Evolutionary conservation across 2,329 filamentous ascomycete species (phyloP).

Genomic region (Macrophomina pseudophaseolina): DNA sequence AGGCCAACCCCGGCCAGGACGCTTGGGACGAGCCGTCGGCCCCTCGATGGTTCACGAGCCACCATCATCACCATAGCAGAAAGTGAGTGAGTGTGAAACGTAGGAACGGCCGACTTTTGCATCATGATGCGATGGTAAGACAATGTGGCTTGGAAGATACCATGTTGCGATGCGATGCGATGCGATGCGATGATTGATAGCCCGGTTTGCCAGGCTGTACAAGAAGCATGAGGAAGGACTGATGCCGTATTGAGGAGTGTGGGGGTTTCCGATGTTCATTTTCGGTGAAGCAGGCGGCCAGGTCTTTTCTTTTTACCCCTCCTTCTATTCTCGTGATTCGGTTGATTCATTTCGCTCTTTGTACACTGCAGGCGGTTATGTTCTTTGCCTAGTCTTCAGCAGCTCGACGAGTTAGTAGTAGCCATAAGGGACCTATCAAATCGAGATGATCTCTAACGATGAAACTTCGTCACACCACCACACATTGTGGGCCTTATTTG

Average conservation of each 20-base stretch:
- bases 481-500: too few relatives aligned
- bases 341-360: too few relatives aligned
- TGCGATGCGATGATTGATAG: too few relatives aligned
- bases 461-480: too few relatives aligned
- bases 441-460: too few relatives aligned
- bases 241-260: too few relatives aligned
- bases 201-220: too few relatives aligned
- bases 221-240: too few relatives aligned
- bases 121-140: not conserved
- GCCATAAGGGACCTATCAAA: too few relatives aligned
- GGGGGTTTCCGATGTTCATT: too few relatives aligned
- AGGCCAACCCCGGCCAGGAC: conserved; percentile 45
- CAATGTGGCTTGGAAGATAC: not conserved
- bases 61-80: not conserved
- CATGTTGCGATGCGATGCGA: not conserved
- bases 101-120: not conserved
- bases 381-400: not conserved
- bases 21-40: conserved; percentile 27
- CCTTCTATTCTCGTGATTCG: not conserved
- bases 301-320: not conserved
- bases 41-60: not conserved
- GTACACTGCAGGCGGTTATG: not conserved
- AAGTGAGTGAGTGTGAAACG: not conserved
- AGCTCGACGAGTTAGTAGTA: not conserved
- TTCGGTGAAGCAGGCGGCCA: not conserved